phyloP scores from a whole-genome alignment of 768 basidiomycete genomes.

The Boletus reticulatus region DNA sequence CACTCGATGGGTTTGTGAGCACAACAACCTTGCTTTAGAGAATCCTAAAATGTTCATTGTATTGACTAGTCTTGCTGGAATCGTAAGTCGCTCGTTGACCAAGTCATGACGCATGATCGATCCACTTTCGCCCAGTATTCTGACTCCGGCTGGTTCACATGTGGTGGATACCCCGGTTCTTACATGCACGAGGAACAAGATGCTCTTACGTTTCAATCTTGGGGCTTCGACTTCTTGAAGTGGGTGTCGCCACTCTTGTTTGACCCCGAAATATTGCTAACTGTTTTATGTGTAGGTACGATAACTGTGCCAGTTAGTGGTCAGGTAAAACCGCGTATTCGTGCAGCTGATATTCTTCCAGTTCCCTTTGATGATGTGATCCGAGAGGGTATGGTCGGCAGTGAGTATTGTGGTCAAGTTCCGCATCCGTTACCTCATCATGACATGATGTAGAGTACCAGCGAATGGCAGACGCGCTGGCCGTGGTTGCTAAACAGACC shows the following conservation, averaged over 20 bases:
- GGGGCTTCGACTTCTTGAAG: slow-evolving; percentile 68
- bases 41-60: slow-evolving; percentile 1
- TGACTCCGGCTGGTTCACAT: slow-evolving; percentile 69
- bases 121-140: slow-evolving; percentile 44
- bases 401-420: slow-evolving; percentile 32
- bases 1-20: slow-evolving; percentile 57
- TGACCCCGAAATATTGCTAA: not conserved
- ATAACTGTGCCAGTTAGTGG: slow-evolving; percentile 54
- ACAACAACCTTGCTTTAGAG: not conserved
- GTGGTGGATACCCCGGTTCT: slow-evolving; percentile 58
- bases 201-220: slow-evolving; percentile 52
- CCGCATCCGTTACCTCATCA: not conserved
- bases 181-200: slow-evolving; percentile 61
- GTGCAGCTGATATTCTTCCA: slow-evolving; percentile 18
- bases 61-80: slow-evolving; percentile 50
- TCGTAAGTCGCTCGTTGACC: slow-evolving; percentile 37
- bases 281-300: slow-evolving; percentile 40
- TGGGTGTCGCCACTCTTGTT: slow-evolving; percentile 26
- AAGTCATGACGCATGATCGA: not conserved
- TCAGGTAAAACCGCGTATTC: not conserved
- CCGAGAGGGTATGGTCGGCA: slow-evolving; percentile 51
- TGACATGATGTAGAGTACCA: slow-evolving; percentile 43
- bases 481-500: slow-evolving; percentile 39
- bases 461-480: slow-evolving; percentile 59
- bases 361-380: slow-evolving; percentile 57